Percentiles rank a stretch among this genome's conserved stretches.
Conservation (phyloP, 148 eudicot species). For the Rhododendron williamsianum region DNA sequence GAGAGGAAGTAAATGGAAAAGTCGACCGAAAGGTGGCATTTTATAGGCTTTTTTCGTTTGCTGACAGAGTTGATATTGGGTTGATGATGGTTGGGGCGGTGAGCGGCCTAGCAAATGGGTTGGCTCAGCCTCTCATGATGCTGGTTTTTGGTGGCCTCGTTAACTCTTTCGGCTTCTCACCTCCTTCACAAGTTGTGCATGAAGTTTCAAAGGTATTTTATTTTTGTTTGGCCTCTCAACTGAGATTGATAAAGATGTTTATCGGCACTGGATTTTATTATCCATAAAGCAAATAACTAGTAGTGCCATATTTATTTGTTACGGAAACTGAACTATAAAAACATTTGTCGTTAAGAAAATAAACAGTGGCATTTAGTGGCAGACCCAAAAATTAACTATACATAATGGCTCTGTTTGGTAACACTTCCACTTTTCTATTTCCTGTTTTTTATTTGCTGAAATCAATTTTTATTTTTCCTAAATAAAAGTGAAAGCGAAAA, state of each 20-base stretch:
- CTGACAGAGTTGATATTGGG: conserved; percentile 19
- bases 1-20: background rate
- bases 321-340: too few species aligned
- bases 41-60: conserved; percentile 24
- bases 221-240: background rate
- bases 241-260: background rate
- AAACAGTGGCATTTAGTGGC: too few species aligned
- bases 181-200: conserved; percentile 10
- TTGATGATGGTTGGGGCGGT: conserved; percentile 26
- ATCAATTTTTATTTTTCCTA: too few species aligned
- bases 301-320: too few species aligned
- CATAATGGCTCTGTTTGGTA: background rate
- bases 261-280: background rate
- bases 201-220: conserved; percentile 28
- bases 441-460: too few species aligned
- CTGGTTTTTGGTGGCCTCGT: conserved; percentile 22
- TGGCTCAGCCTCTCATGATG: conserved; percentile 25
- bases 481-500: too few species aligned
- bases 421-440: too few species aligned
- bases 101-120: conserved; percentile 20
- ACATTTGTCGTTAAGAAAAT: too few species aligned
- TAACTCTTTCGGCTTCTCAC: conserved; percentile 19
- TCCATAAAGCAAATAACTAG: background rate
- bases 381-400: too few species aligned
- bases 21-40: conserved; percentile 1